Base-by-base conservation (phyloP, 495 filamentous ascomycete genomes). In the Platismatia glauca region DNA sequence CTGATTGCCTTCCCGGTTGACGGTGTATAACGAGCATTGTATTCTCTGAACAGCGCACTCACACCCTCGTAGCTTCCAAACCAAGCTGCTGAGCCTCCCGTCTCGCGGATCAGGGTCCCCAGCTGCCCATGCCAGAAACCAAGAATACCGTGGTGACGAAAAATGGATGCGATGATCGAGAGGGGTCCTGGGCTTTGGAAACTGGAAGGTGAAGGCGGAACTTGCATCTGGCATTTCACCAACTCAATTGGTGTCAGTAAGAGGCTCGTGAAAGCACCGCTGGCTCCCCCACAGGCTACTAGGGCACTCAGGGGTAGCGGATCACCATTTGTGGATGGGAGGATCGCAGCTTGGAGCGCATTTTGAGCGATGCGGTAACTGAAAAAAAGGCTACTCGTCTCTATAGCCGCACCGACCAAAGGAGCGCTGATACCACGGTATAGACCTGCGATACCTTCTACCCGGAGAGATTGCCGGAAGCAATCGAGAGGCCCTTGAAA, bases 211-310 rank as follows among this genome's bases (percentile, higher is more conserved):
- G 70, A 61, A 6, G 77, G 53, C 6, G 84, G 84, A 11, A 95
- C 91, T 73, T 99, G 95, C 81, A 99, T 95, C 75, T 93, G 93
- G 81, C 95, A 99, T 75, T 99, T 99, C 70, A 99, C 87, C 55
- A 99, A 82, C 72, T 99, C 95, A 60, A 99, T 90, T 0, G 95
- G 95, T 0, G 95, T 99, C 55, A 99, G 83, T 38, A 95, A 79
- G 39, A 97, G 76, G 4, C 89, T 92, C 2, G 95, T 96, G 68
- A 96, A 85, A 27, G 89, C 90, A n/a, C 95, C 95, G 18, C 90
- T 85, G 33, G 86, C 85, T 24, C 86, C 91, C 48, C 95, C 95
- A 44, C 87, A 89, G 39, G 85, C 74, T 68, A 90, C 76, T 2
- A 97, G 75, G 1, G 85, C 89, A 5, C 78, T 71, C n/a, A 96